Evolutionary conservation across 805 yeast species (phyloP), one percentile per base, ranked within the genome.

Genomic region (Zygosaccharomyces pseudorouxii): DNA sequence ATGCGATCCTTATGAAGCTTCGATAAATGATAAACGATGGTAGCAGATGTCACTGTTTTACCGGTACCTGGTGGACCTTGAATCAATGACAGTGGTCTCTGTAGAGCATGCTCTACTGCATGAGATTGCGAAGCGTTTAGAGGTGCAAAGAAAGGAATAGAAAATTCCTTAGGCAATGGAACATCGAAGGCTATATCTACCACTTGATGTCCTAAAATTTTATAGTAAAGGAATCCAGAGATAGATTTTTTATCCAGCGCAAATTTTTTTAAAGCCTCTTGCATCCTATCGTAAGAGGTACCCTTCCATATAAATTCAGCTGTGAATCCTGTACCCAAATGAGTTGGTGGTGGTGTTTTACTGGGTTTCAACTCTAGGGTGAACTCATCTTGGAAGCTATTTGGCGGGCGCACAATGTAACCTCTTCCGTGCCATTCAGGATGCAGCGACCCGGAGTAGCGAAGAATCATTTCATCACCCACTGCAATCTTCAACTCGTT

Each of bases 41-140:
- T 83, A 1, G 96, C 92, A 0, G 96, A 88, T 0, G 96, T 89
- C 12, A 88, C 95, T 0, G 97, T 90, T 63, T 90, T 90, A 64
- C 97, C 97, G 0, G 97, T 90, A 54, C 96, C 96, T 3, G 97
- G 97, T 8, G 97, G 97, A 14, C 97, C 97, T 65, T 90, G 97
- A 53, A 89, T 88, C 55, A 89, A 73, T 5, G 93, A 79, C 38
- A 89, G 71, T 1, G 95, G 96, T 55, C 80, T 73, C 57, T 77
- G 77, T 49, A 89, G 65, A 0, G 84, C 95, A 9, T 75, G 67
- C 45, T 76, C 72, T 22, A 90, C 89, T 0, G 97, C 97, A 58
- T 77, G 79, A 2, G 77, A 76, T 65, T 90, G 97, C 1, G 96
- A 87, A 6, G 71, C 74, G 64, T 90, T 90, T 55, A 90, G 72